Evolutionary conservation across 108 stramenopile genomes (phyloP).

Genomic region (Cyclotella distinguenda): DNA sequence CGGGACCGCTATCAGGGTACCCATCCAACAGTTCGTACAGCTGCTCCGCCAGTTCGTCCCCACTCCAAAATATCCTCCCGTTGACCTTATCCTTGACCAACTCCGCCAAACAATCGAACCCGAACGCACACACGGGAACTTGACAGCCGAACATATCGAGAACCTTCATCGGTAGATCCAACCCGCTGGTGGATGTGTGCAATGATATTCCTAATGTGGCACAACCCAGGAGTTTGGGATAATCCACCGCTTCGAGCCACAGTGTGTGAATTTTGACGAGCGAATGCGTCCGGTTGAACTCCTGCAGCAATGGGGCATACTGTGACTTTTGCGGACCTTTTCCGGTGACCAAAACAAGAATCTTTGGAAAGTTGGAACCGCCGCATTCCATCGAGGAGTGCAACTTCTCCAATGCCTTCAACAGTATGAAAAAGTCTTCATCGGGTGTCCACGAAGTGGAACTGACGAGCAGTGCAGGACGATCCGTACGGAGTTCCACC

Average conservation of each 20-base stretch:
- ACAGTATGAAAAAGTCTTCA: slow-evolving; percentile 95
- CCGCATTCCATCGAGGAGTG: slow-evolving; percentile 1
- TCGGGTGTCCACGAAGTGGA: slow-evolving; percentile 98
- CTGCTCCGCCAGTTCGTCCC: slow-evolving; percentile 64
- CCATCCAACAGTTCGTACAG: slow-evolving; percentile 55
- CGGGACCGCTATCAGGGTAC: slow-evolving; percentile 15
- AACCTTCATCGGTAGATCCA: slow-evolving; percentile 99
- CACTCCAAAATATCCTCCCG: slow-evolving; percentile 76
- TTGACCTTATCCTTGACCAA: slow-evolving; percentile 87
- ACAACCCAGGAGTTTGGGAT: slow-evolving; percentile 88
- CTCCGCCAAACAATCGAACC: slow-evolving; percentile 88
- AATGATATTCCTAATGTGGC: slow-evolving; percentile 92
- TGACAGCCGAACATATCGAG: slow-evolving; percentile 94
- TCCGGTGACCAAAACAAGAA: slow-evolving; percentile 93
- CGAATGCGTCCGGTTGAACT: slow-evolving; percentile 35
- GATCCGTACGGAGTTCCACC: slow-evolving; percentile 39
- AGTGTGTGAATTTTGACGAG: slow-evolving; percentile 73
- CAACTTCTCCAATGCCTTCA: slow-evolving; percentile 72
- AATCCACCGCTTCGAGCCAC: slow-evolving; percentile 94
- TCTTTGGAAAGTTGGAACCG: slow-evolving; percentile 19
- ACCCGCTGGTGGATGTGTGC: slow-evolving; percentile 94
- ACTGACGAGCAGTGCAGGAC: slow-evolving; percentile 90
- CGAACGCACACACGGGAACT: slow-evolving; percentile 91
- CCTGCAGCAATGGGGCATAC: slow-evolving; percentile 51
- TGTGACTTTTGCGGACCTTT: slow-evolving; percentile 91